phyloP scores from a whole-genome alignment of 75 land plant genomes.

The Adiantum capillusveneris region DNA sequence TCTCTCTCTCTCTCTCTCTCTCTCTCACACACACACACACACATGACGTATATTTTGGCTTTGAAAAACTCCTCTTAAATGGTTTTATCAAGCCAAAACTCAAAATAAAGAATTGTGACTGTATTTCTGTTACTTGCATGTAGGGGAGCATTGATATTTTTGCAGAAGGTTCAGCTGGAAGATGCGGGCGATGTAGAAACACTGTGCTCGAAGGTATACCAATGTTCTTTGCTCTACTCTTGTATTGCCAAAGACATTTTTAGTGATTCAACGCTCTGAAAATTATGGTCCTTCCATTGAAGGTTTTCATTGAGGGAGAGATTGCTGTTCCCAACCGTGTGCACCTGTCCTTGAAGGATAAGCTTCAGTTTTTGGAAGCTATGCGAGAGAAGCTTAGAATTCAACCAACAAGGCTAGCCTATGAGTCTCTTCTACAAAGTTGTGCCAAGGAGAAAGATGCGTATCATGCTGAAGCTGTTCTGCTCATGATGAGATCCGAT shows the following conservation, averaged over 20 bases:
- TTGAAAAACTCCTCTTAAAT: no score
- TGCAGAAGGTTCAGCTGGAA: background rate
- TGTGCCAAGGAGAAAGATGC: background rate
- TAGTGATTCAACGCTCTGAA: no score
- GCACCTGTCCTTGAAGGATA: background rate
- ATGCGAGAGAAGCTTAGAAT: constrained; percentile 5
- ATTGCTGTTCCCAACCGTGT: no score
- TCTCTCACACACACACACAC: no score
- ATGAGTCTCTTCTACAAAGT: background rate
- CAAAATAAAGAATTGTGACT: no score
- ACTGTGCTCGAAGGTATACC: constrained; percentile 1
- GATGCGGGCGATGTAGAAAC: constrained; percentile 2
- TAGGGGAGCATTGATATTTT: constrained; percentile 2
- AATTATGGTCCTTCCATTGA: background rate
- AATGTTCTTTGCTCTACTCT: no score
- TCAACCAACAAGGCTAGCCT: constrained; percentile 2
- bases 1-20: no score
- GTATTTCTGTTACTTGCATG: no score
- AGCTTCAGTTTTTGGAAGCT: background rate
- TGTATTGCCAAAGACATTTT: no score
- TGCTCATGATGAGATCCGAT: background rate
- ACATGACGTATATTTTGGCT: no score
- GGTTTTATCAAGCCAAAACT: background rate
- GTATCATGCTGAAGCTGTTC: background rate
- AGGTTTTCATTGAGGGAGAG: background rate